A percentile compares a stretch with the other conserved stretches of the same genome.
These are phyloP conservation scores for Candida sakaeoensis DNA, from an alignment of 805 yeast genomes.

Conservation along the genomic window DNA sequence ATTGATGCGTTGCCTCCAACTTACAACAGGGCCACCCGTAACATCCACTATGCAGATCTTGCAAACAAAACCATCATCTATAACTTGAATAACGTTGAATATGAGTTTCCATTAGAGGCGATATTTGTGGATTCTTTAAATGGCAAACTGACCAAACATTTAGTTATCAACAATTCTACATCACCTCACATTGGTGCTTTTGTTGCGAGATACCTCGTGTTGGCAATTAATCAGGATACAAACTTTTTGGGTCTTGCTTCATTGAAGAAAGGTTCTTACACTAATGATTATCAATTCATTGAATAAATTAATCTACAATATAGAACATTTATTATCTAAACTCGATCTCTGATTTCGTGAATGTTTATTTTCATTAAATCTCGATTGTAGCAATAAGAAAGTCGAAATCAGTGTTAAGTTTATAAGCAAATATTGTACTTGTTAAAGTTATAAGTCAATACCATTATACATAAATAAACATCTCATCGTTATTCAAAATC, in stretches of 20 bases:
- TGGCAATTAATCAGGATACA: conserved; percentile 3
- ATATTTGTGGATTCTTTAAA: not conserved
- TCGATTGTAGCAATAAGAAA: no score
- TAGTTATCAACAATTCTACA: not conserved
- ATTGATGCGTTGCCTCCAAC: conserved; percentile 2
- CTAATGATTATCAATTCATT: not conserved
- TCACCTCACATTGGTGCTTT: not conserved
- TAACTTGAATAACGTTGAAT: not conserved
- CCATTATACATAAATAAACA: no score
- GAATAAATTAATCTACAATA: no score
- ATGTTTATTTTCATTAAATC: no score
- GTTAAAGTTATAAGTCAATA: no score
- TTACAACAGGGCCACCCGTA: not conserved
- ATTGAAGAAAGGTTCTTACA: not conserved
- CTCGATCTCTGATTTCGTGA: no score
- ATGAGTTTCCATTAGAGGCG: conserved; percentile 1
- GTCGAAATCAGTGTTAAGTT: no score
- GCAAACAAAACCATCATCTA: not conserved
- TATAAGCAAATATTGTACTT: no score
- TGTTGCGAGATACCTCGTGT: not conserved
- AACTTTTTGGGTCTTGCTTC: not conserved
- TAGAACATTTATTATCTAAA: no score
- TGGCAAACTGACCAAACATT: no score
- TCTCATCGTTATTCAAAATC: no score
- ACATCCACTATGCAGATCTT: not conserved